A percentile compares a stretch with the other conserved stretches of the same genome.
Conservation (phyloP, 78 protist species). For the Tieghemostelium lacteum region DNA sequence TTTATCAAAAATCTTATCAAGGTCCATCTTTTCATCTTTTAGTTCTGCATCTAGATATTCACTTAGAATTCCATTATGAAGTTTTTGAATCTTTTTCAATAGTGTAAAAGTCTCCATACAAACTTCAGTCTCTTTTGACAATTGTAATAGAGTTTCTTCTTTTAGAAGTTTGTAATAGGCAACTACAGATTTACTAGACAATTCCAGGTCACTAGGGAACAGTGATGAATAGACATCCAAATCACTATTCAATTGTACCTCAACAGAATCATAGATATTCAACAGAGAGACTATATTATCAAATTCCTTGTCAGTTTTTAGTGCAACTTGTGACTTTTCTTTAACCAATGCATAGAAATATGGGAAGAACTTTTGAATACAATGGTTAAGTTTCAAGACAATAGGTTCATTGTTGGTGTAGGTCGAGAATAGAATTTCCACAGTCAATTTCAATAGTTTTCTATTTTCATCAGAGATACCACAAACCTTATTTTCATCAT, state of each 20-base stretch:
- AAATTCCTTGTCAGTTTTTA: conserved; percentile 31
- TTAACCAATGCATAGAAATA: conserved; percentile 16
- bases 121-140: conserved; percentile 11
- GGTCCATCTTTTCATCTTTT: not conserved
- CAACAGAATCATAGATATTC: conserved; percentile 43
- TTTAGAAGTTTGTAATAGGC: conserved; percentile 12
- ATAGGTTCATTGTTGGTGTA: too few species aligned
- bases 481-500: not conserved
- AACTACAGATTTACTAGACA: not conserved
- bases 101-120: conserved; percentile 35
- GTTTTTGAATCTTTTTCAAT: conserved; percentile 45
- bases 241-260: conserved; percentile 23
- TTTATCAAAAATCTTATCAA: conserved; percentile 2
- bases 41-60: not conserved
- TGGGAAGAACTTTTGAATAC: conserved; percentile 13
- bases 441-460: conserved; percentile 8
- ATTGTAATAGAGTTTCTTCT: conserved; percentile 3
- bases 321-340: conserved; percentile 18
- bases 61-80: not conserved
- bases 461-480: conserved; percentile 23
- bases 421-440: conserved; percentile 7
- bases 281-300: conserved; percentile 41
- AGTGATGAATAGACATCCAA: conserved; percentile 31
- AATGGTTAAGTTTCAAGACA: too few species aligned
- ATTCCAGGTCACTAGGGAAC: conserved; percentile 1